Conservation (phyloP, 1,139 yeast species). For the Blastobotrys raffinosifermentans region DNA sequence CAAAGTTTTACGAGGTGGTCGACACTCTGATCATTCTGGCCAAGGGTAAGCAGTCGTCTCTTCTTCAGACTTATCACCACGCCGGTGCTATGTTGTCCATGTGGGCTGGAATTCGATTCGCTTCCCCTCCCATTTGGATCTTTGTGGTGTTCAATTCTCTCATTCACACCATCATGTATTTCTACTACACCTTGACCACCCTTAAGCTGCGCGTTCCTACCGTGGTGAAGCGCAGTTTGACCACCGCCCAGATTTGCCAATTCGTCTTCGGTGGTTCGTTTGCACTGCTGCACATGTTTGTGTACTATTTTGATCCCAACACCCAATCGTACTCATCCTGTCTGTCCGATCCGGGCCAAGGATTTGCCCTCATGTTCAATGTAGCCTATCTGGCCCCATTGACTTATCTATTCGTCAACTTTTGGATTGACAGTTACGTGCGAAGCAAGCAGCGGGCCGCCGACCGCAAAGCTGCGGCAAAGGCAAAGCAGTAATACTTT, state of each 20-base stretch:
- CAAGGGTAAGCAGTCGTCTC: constrained; percentile 63
- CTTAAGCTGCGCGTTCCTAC: constrained; percentile 56
- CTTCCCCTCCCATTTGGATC: constrained; percentile 76
- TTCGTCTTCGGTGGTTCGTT: constrained; percentile 66
- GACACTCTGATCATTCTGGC: constrained; percentile 64
- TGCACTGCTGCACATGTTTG: constrained; percentile 58
- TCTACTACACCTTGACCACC: constrained; percentile 61
- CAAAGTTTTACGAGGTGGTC: constrained; percentile 67
- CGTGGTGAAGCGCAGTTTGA: constrained; percentile 52
- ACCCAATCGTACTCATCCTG: constrained; percentile 47
- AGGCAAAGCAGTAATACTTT: no score
- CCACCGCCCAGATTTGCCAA: constrained; percentile 66
- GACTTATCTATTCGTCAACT: constrained; percentile 63
- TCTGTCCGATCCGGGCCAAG: constrained; percentile 55
- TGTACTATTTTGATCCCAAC: constrained; percentile 50
- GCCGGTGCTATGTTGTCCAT: constrained; percentile 79
- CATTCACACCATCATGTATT: constrained; percentile 72
- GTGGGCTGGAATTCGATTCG: constrained; percentile 74
- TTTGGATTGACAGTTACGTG: constrained; percentile 60
- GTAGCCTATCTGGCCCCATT: constrained; percentile 64
- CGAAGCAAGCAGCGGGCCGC: no score
- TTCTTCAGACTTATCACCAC: constrained; percentile 72
- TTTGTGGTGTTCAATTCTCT: constrained; percentile 75
- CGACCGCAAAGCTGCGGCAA: no score
- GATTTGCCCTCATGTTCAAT: constrained; percentile 57